Percentiles rank a stretch among this genome's conserved stretches.
Conservation (phyloP, 2,329 filamentous ascomycete species). For the Pyrenophora teres region DNA sequence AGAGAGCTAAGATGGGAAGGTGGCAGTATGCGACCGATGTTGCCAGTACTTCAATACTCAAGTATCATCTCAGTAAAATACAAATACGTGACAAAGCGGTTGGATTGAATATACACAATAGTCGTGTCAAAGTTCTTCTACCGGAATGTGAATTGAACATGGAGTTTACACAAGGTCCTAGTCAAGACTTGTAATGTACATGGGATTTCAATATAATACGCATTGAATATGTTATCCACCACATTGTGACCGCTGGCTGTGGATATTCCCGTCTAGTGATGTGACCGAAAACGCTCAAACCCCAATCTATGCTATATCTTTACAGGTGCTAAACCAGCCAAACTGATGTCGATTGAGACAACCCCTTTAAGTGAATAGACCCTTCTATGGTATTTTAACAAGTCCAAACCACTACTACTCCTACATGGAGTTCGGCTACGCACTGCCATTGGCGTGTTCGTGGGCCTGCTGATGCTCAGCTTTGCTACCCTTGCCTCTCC, state of each 20-base stretch:
- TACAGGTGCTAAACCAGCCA: conserved; percentile 6
- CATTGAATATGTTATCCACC: conserved; percentile 2
- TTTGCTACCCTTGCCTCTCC: conserved; percentile 89
- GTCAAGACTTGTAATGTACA: neutral
- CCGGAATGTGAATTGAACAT: too few species aligned
- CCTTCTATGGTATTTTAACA: conserved; percentile 2
- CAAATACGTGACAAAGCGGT: neutral
- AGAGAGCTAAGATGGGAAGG: conserved; percentile 26
- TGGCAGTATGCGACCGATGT: conserved; percentile 6
- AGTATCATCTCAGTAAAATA: neutral
- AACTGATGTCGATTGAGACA: conserved; percentile 1
- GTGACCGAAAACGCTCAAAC: conserved; percentile 14
- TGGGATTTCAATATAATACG: neutral
- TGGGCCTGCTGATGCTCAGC: conserved; percentile 81
- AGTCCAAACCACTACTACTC: neutral
- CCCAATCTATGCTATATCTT: conserved; percentile 11
- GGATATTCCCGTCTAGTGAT: conserved; percentile 13
- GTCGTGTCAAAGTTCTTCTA: too few species aligned
- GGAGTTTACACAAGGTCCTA: too few species aligned
- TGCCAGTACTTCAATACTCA: neutral
- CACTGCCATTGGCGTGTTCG: conserved; percentile 54
- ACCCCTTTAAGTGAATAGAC: neutral
- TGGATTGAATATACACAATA: too few species aligned
- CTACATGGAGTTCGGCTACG: conserved; percentile 23
- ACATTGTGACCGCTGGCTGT: neutral